Base-by-base conservation (phyloP, 768 basidiomycete species). In the Strobilomyces echinocephalus region DNA sequence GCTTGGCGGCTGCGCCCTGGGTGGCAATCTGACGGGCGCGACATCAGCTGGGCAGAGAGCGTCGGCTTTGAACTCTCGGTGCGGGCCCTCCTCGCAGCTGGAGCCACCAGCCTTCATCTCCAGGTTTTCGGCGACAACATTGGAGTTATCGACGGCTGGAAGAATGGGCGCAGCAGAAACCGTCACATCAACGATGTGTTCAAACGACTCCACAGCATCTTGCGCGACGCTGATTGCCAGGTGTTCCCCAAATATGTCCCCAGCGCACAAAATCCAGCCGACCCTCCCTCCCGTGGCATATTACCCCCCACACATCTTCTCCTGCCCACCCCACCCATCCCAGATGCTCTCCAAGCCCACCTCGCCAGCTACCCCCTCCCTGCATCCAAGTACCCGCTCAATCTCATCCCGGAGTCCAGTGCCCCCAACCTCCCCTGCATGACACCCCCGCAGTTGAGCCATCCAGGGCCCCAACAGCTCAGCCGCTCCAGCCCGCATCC, bases 31-130 rank as follows among this genome's bases (percentile, higher is more conserved):
- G 16, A 26, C 1, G 58, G 66, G 24, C 18, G 43, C 8, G 73
- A 79, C 53, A 81, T 80, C 52, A 62, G 62, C 0, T 81, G 78
- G 77, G 77, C 65, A 0, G 58, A 66, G 35, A 65, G 60, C 1
- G 14, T 65, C 5, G 21, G 34, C 0, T 38, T 56, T 1, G 12
- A 52, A 5, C 20, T 52, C 6, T 46, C 48, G 16, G 0, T 61
- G 4, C 20, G 21, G 0, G 3, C 49, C 9, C 31, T 65, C 8
- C 5, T 21, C 3, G 0, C 24, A 16, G 6, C 53, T 2, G 8
- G 14, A 1, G 1, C 16, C 3, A 4, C 10, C 30, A 26, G 4
- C 5, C 1, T 18, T 2, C 46, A 52, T 24, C 8, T 65, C 35
- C 24, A 47, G 3, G 39, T 55, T 28, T 50, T 53, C 21, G 31